These are phyloP conservation scores for Neurospora sp. DNA, from an alignment of 495 filamentous ascomycete species.

Conservation along the genomic window DNA sequence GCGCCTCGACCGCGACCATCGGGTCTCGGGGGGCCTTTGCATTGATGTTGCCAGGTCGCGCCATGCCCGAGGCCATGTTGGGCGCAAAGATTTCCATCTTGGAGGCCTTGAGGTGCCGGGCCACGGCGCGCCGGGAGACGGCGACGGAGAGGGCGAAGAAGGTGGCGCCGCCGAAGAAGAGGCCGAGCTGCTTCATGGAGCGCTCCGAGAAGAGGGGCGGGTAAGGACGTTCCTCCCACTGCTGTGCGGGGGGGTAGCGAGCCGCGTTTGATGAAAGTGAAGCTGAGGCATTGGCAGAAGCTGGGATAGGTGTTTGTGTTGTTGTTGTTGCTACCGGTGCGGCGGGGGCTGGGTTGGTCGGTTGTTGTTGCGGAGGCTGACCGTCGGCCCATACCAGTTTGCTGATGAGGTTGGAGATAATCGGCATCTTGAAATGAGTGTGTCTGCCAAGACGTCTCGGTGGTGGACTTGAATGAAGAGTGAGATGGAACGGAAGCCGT, in stretches of 20 bases:
- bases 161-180: slow-evolving; percentile 49
- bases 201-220: slow-evolving; percentile 11
- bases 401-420: slow-evolving; percentile 2
- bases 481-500: background rate
- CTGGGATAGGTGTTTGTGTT: background rate
- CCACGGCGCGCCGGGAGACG: slow-evolving; percentile 60
- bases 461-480: background rate
- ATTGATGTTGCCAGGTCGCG: slow-evolving; percentile 5
- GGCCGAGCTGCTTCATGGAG: slow-evolving; percentile 14
- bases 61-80: slow-evolving; percentile 28
- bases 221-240: background rate
- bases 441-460: background rate
- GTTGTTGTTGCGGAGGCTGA: background rate
- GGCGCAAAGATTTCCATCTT: slow-evolving; percentile 59
- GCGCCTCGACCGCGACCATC: slow-evolving; percentile 63
- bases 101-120: slow-evolving; percentile 40
- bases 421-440: slow-evolving; percentile 4
- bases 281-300: background rate
- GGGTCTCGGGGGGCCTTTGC: slow-evolving; percentile 26
- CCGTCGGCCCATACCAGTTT: slow-evolving; percentile 1
- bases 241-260: background rate
- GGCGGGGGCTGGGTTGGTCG: background rate
- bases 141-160: slow-evolving; percentile 61
- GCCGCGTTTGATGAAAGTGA: background rate
- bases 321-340: background rate